Percentiles rank a stretch among this genome's conserved stretches.
Conservation (phyloP, 2,329 filamentous ascomycete species). For the Fusarium goolgardi region DNA sequence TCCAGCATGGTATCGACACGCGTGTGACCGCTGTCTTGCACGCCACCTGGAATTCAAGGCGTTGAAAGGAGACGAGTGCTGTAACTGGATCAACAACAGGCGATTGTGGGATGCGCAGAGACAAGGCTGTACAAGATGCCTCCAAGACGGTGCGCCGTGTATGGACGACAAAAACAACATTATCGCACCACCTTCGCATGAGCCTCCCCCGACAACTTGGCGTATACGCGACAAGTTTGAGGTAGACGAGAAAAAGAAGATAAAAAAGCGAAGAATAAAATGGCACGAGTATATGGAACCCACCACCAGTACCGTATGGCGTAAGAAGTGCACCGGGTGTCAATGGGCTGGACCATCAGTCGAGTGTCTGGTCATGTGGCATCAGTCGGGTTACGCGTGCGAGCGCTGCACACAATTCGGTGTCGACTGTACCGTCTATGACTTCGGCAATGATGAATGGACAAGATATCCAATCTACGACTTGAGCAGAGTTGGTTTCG, state of each 20-base stretch:
- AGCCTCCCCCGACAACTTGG: conserved; percentile 3
- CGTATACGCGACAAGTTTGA: conserved; percentile 12
- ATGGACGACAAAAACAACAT: conserved; percentile 9
- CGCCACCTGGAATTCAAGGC: neutral
- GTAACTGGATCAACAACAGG: conserved; percentile 34
- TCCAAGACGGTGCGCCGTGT: conserved; percentile 13
- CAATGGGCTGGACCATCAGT: neutral
- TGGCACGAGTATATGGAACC: conserved; percentile 20
- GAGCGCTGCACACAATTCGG: conserved; percentile 48
- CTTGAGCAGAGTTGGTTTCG: conserved; percentile 50
- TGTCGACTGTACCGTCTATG: conserved; percentile 44
- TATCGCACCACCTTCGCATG: neutral
- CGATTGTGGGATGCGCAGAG: conserved; percentile 12
- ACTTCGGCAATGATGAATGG: no score
- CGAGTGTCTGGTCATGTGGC: conserved; percentile 16
- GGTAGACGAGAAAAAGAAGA: neutral
- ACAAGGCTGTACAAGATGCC: conserved; percentile 14
- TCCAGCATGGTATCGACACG: conserved; percentile 34
- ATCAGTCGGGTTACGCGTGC: conserved; percentile 17
- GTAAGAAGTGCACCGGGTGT: conserved; percentile 28
- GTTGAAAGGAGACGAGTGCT: neutral
- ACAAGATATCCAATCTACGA: conserved; percentile 39
- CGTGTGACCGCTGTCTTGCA: conserved; percentile 32
- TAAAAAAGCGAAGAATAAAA: neutral
- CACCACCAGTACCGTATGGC: conserved; percentile 4